A percentile compares a stretch with the other conserved stretches of the same genome.
Evolutionary conservation across 2,329 filamentous ascomycete species (phyloP).

Genomic region (Zasmidium angulare): DNA sequence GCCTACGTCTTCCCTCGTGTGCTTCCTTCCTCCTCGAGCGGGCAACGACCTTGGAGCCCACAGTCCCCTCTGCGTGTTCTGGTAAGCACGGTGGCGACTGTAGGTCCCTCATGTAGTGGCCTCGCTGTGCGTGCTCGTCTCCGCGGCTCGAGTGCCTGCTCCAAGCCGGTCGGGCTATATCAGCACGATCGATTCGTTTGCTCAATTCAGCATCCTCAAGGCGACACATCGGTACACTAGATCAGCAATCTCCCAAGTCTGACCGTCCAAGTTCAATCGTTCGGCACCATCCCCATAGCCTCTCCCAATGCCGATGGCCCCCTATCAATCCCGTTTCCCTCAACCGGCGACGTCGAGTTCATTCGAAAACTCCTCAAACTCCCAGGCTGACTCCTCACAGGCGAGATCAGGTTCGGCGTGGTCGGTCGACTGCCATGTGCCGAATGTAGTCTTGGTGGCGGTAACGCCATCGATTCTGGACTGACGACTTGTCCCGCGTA

Average conservation of each 20-base stretch:
- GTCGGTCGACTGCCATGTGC: slow-evolving; percentile 22
- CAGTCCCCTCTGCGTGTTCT: no score
- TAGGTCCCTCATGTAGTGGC: no score
- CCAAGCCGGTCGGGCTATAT: no score
- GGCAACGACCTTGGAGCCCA: no score
- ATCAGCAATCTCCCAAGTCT: neutral
- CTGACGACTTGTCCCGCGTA: slow-evolving; percentile 64
- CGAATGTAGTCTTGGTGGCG: slow-evolving; percentile 24
- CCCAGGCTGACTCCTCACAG: slow-evolving; percentile 16
- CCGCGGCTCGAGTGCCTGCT: no score
- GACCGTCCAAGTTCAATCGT: neutral
- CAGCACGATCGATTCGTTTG: no score
- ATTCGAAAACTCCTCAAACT: slow-evolving; percentile 24
- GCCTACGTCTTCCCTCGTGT: no score
- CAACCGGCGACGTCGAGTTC: slow-evolving; percentile 13
- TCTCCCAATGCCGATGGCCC: neutral
- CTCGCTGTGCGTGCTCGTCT: no score
- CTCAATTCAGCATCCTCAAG: no score
- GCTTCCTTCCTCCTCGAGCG: no score
- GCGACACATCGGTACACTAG: no score
- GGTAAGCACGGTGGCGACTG: no score
- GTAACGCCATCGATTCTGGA: slow-evolving; percentile 21
- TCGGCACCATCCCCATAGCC: neutral
- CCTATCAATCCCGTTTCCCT: neutral
- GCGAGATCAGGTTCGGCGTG: slow-evolving; percentile 11